Base-by-base conservation (phyloP, 2,329 filamentous ascomycete genomes). In the Xylaria hypoxylon region DNA sequence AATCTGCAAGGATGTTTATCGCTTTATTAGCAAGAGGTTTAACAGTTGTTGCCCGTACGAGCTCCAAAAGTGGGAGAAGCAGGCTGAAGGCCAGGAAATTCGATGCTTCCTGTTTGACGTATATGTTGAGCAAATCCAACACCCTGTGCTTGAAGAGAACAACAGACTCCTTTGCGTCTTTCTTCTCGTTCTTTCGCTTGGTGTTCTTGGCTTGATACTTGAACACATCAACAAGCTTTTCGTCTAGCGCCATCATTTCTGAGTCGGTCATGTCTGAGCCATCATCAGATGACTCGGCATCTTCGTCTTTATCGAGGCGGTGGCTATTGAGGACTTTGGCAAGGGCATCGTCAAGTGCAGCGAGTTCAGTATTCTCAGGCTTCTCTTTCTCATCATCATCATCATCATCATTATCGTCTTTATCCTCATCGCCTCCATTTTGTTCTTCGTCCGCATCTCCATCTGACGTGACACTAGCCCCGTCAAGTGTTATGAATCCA, bases 141-240 rank as follows among this genome's bases (percentile, higher is more conserved):
- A 97, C 91, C 47, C 94, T 92, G 79, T 93, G 92, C 83, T 99
- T 99, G 86, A 99, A 97, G 80, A 95, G 94, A 74, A 97, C 83
- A 76, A 98, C 92, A 22, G 89, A 93, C 72, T 95, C 92, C 76
- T 93, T 96, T 61, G 95, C 94, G 67, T 95, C 91, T 76, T 93
- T 93, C 74, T 92, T 91, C 75, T 96, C 90, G 79, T 94, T 92
- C 81, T 94, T 96, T 76, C 91, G 90, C 77, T 86, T 90, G 1
- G 83, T 81, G 17, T 82, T 83, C 77, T 93, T 90, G 70, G 87
- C 88, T 55, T 90, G 89, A 71, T 94, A 90, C 71, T 90, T 89
- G 84, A 98, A 96, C 68, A 97, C 93, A 69, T 92, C 92, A 57
- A 90, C 88, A 3, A 99, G 87, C 75, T 95, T 91, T 11, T 87